These are phyloP conservation scores for Leptodermis oblonga DNA, from an alignment of 257 asterid genomes.

Conservation along the genomic window DNA sequence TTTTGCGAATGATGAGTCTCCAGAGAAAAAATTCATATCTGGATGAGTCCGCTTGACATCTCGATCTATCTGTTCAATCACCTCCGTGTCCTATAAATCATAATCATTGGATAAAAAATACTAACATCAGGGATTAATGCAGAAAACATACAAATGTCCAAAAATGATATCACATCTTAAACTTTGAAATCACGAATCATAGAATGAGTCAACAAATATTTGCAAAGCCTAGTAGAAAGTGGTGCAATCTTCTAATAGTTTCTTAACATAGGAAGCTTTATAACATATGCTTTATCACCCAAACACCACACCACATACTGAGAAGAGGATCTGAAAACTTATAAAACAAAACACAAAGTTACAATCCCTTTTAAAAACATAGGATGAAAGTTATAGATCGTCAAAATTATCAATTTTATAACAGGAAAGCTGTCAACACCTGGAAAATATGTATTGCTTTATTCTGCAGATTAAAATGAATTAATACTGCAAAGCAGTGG, in stretches of 20 bases:
- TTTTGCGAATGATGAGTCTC: constrained; percentile 72
- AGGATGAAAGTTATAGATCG: neutral
- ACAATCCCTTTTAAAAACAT: neutral
- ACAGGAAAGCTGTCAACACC: neutral
- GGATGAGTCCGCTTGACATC: constrained; percentile 99
- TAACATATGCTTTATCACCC: neutral
- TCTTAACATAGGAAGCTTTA: neutral
- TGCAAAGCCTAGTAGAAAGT: neutral
- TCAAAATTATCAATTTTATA: neutral
- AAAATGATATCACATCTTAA: neutral
- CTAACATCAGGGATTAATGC: neutral
- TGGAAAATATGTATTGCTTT: neutral
- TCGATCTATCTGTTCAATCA: constrained; percentile 88
- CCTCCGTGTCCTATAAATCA: constrained; percentile 63
- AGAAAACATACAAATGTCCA: neutral
- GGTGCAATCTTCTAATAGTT: neutral
- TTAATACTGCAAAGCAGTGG: neutral
- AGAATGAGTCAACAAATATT: neutral
- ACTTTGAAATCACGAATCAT: neutral
- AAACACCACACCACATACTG: neutral
- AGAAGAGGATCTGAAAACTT: neutral
- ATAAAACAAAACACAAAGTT: neutral
- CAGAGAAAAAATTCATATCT: constrained; percentile 89
- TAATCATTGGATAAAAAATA: neutral
- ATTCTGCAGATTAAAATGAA: neutral